Conservation (phyloP, 495 filamentous ascomycete species). For the Xylaria curta region DNA sequence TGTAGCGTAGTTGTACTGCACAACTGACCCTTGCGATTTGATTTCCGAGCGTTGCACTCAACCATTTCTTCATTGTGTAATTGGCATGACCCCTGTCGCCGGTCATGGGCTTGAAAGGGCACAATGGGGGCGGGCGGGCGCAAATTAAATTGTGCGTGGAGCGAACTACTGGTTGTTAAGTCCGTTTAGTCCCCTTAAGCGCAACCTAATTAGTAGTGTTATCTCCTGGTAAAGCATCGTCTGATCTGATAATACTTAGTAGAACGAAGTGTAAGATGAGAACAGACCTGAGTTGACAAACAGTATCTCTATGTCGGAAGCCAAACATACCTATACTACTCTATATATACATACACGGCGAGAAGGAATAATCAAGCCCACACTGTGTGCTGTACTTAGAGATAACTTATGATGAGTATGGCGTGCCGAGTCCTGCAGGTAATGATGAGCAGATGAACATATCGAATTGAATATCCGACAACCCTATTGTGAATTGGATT, state of each 20-base stretch:
- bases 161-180: neutral
- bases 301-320: neutral
- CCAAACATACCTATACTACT: neutral
- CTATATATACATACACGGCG: neutral
- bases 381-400: neutral
- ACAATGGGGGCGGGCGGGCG: slow-evolving; percentile 14
- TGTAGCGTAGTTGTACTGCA: neutral
- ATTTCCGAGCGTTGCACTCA: slow-evolving; percentile 28
- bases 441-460: neutral
- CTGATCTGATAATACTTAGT: neutral
- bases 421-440: neutral
- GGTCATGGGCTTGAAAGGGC: slow-evolving; percentile 9
- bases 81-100: slow-evolving; percentile 5
- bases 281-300: neutral
- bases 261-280: neutral
- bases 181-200: neutral
- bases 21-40: slow-evolving; percentile 25
- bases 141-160: slow-evolving; percentile 4
- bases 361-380: neutral
- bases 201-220: neutral
- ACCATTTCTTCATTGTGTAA: slow-evolving; percentile 10
- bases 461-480: neutral
- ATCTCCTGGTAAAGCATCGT: neutral
- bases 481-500: neutral
- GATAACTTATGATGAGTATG: neutral